Percentiles rank a stretch among this genome's conserved stretches.
Evolutionary conservation across 306 rosid species (phyloP).

Genomic region (Inga oerstediana): DNA sequence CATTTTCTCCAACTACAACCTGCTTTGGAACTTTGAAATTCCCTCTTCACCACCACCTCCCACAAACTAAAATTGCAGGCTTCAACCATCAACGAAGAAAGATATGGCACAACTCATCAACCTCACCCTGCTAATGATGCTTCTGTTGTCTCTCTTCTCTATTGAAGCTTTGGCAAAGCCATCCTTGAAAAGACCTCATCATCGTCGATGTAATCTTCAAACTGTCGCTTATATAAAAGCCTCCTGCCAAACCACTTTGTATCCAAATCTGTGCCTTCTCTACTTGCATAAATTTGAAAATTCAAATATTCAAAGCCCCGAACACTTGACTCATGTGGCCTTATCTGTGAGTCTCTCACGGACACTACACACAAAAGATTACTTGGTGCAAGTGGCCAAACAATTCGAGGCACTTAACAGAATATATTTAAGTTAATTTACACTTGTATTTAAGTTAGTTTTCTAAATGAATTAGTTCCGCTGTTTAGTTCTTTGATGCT

Average conservation of each 20-base stretch:
- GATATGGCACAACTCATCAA: conserved; percentile 34
- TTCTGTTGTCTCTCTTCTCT: not conserved
- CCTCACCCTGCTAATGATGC: conserved; percentile 1
- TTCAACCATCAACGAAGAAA: not conserved
- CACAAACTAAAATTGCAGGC: not conserved
- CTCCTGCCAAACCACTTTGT: conserved; percentile 42
- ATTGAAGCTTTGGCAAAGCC: not conserved
- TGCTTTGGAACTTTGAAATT: not conserved
- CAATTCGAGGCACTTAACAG: conserved; percentile 33
- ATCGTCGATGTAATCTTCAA: not conserved
- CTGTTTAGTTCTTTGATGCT: too few species aligned
- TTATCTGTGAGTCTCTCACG: conserved; percentile 43
- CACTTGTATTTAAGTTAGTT: too few species aligned
- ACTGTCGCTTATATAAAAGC: conserved; percentile 24
- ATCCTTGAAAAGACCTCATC: not conserved
- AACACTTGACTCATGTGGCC: conserved; percentile 39
- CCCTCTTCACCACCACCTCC: not conserved
- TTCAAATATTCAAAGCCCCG: conserved; percentile 33
- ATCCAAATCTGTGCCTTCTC: conserved; percentile 36
- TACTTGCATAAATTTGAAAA: conserved; percentile 37
- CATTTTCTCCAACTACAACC: conserved; percentile 2
- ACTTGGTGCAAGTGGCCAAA: conserved; percentile 30
- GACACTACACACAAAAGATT: conserved; percentile 34
- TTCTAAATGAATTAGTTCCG: too few species aligned
- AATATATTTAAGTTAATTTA: too few species aligned